A percentile compares a stretch with the other conserved stretches of the same genome.
Conservation (phyloP, 78 protist genomes). For the Planoprotostelium fungivorum region DNA sequence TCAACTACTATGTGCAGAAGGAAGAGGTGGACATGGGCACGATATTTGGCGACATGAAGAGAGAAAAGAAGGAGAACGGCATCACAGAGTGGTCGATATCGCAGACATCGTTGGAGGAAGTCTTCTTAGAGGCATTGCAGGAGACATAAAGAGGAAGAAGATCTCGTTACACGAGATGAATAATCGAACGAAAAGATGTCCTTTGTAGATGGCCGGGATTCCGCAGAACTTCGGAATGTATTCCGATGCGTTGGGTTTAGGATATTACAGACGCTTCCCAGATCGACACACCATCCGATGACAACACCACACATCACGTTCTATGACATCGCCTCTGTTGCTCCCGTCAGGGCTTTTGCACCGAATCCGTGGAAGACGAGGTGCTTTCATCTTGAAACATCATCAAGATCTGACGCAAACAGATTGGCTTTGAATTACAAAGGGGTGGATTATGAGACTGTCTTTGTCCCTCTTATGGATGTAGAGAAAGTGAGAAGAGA, state of each 20-base stretch:
- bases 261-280: too few species aligned
- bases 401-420: neutral
- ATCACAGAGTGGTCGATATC: conserved; percentile 14
- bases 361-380: neutral
- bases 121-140: too few species aligned
- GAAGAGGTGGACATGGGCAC: too few species aligned
- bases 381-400: neutral
- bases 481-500: neutral
- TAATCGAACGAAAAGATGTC: too few species aligned
- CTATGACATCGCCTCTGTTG: neutral
- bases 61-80: neutral
- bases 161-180: too few species aligned
- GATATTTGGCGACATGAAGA: conserved; percentile 13
- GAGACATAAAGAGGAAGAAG: too few species aligned
- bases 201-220: too few species aligned
- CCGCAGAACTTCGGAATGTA: too few species aligned
- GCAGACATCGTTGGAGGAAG: too few species aligned
- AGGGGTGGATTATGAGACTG: neutral
- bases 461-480: neutral
- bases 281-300: neutral
- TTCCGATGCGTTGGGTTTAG: too few species aligned
- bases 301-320: neutral
- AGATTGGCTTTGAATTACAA: neutral
- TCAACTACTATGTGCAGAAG: conserved; percentile 19
- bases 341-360: neutral